These are phyloP conservation scores for Aspergillus ibericus DNA, from an alignment of 2,329 filamentous ascomycete species.

Conservation along the genomic window DNA sequence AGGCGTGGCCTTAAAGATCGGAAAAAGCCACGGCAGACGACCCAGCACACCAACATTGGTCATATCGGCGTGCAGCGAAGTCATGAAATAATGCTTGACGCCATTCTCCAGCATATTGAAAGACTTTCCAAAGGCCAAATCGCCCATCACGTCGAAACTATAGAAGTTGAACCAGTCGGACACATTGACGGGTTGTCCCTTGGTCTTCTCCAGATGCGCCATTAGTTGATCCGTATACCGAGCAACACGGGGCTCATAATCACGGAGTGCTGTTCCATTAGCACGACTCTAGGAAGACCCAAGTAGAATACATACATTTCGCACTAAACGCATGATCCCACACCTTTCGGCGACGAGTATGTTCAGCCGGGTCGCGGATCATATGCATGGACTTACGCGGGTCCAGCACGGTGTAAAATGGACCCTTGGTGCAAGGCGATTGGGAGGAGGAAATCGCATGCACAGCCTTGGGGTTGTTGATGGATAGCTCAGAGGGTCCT, in stretches of 20 bases:
- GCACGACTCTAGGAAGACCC: background rate
- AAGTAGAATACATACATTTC: background rate
- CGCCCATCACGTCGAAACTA: conserved; percentile 2
- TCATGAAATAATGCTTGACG: background rate
- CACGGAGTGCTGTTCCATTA: background rate
- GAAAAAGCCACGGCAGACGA: background rate
- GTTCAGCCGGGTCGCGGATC: background rate
- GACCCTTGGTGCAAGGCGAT: background rate
- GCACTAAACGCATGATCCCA: background rate
- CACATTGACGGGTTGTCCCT: background rate
- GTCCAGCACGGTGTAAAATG: background rate
- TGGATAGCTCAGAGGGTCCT: background rate
- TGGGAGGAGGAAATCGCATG: background rate
- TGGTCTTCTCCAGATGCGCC: background rate
- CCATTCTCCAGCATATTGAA: background rate
- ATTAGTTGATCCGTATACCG: background rate
- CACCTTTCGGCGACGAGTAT: background rate
- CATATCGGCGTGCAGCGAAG: background rate
- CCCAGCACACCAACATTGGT: background rate
- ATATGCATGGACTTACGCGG: background rate
- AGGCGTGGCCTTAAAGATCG: background rate
- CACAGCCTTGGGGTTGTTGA: background rate
- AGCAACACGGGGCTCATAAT: background rate
- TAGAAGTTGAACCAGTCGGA: conserved; percentile 1
- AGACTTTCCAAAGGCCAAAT: background rate